Conservation (phyloP, 768 basidiomycete genomes). For the Clathrus columnatus region DNA sequence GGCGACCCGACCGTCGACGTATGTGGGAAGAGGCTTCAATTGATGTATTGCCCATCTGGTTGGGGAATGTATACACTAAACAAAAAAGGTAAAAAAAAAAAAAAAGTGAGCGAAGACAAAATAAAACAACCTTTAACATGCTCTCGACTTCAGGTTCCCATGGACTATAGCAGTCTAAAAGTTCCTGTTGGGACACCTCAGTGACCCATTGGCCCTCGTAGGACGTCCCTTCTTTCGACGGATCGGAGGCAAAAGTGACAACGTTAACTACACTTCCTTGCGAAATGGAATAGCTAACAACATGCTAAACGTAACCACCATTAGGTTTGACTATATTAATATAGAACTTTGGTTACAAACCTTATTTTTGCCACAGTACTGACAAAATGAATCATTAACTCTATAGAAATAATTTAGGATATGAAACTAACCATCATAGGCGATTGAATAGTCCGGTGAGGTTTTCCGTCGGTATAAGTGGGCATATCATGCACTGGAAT, state of each 20-base stretch:
- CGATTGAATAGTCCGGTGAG: conserved; percentile 27
- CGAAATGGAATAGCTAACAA: conserved; percentile 55
- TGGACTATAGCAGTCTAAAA: conserved; percentile 21
- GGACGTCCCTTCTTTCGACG: conserved; percentile 43
- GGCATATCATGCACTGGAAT: conserved; percentile 32
- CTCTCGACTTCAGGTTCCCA: conserved; percentile 31
- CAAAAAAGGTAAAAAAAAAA: neutral
- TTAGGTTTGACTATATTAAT: too few relatives aligned
- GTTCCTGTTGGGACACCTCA: conserved; percentile 33
- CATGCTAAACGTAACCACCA: conserved; percentile 43
- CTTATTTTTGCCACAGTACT: conserved; percentile 52
- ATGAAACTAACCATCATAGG: conserved; percentile 37
- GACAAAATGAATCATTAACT: neutral
- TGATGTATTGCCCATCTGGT: conserved; percentile 20
- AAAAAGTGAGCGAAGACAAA: neutral
- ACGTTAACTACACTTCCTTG: conserved; percentile 53
- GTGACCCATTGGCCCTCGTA: conserved; percentile 46
- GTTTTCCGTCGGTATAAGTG: conserved; percentile 3
- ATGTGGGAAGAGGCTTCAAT: conserved; percentile 16
- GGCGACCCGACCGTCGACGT: conserved; percentile 18
- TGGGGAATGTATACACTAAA: conserved; percentile 9
- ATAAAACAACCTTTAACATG: conserved; percentile 21
- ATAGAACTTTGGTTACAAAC: too few relatives aligned
- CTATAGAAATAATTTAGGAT: conserved; percentile 4
- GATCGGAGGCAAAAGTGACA: conserved; percentile 44